Evolutionary conservation across 2,329 filamentous ascomycete species (phyloP), one percentile per base, ranked within the genome.

Genomic region (Simplicillium sp.): DNA sequence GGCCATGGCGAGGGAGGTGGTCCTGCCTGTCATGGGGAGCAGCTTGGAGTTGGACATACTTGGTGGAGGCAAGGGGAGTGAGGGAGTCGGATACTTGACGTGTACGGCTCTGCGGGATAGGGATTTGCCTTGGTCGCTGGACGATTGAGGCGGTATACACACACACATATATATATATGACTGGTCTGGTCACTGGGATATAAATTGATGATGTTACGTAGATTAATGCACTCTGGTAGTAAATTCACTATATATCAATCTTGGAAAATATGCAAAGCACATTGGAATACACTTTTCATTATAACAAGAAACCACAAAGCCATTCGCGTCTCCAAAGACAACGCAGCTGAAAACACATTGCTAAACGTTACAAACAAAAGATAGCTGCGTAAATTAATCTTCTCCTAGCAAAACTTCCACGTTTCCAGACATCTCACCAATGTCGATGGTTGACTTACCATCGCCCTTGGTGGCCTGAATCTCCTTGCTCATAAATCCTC

Each of bases 21-120:
- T 96, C 7, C 80, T 82, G 44, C 89, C 89, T 4, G 67, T 96
- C 11, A 94, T 94, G 82, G 75, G 83, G 39, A 92, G 86, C 55
- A 84, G 81, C 39, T 71, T 96, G 11, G 86, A 95, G 61, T 71
- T 94, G 37, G 87, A 94, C 57, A 59, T 87, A 40, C 69, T 73
- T 38, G 59, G 57, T 34, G 60, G 60, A 4, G 59, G 60, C 20
- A 55, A 61, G 52, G 60, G 52, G 47, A 67, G 57, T 6, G 67
- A 65, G 13, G 59, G 60, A 34, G 61, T 74, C 38, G 57, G 61
- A 11, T 75, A 75, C 47, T 57, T 75, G 42, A 75, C 71, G 8
- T 75, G 71, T 53, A 71, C 65, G 31, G 60, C 57, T 12, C 62
- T 75, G 5, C 57, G 59, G 38, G 70, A 70, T 48, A 54, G 67